These are phyloP conservation scores for Tulasnella sp. DNA, from an alignment of 768 basidiomycete genomes.

Conservation along the genomic window DNA sequence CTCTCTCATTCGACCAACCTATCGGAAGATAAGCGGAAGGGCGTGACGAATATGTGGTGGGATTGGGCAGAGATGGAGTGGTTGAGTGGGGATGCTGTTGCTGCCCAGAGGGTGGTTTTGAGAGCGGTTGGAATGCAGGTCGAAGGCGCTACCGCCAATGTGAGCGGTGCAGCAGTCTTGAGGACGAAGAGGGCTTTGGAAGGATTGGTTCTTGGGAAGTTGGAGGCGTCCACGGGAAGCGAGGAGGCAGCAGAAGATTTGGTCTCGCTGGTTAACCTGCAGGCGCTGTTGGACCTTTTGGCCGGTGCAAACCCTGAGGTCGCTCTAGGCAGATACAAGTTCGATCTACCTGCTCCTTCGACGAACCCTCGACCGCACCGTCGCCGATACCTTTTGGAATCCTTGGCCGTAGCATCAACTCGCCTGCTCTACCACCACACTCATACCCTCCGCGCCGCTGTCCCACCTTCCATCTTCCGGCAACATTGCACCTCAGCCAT, in stretches of 20 bases:
- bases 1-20: slow-evolving; percentile 40
- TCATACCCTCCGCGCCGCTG: slow-evolving; percentile 8
- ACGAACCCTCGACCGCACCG: neutral
- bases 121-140: slow-evolving; percentile 49
- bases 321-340: neutral
- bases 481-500: slow-evolving; percentile 6
- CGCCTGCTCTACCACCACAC: slow-evolving; percentile 19
- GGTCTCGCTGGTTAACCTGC: slow-evolving; percentile 2
- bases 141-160: slow-evolving; percentile 36
- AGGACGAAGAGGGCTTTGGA: slow-evolving; percentile 59
- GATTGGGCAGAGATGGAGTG: slow-evolving; percentile 83
- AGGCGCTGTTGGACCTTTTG: slow-evolving; percentile 10
- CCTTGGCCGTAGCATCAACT: neutral
- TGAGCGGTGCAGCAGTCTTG: slow-evolving; percentile 32
- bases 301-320: neutral
- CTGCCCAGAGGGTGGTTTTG: slow-evolving; percentile 47
- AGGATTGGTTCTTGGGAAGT: slow-evolving; percentile 32
- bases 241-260: neutral
- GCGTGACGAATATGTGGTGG: slow-evolving; percentile 56
- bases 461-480: slow-evolving; percentile 15
- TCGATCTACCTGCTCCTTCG: neutral
- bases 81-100: slow-evolving; percentile 46
- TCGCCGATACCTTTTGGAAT: neutral
- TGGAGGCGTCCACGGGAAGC: neutral
- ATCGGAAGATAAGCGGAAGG: slow-evolving; percentile 30